A percentile compares a stretch with the other conserved stretches of the same genome.
phyloP scores from a whole-genome alignment of 768 basidiomycete genomes.

The Mycena capillaripes region DNA sequence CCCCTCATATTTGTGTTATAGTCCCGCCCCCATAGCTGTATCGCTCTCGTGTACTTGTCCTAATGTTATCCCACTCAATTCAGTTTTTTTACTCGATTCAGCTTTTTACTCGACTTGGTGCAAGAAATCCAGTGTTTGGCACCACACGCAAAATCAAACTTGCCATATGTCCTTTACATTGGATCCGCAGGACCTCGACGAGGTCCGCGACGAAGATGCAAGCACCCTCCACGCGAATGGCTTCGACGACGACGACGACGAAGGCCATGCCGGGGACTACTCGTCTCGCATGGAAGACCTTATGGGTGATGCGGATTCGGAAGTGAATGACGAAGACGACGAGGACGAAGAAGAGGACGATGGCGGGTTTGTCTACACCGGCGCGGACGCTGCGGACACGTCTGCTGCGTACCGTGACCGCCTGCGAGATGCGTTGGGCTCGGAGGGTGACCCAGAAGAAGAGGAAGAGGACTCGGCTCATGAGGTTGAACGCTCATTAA shows the following conservation, averaged over 20 bases:
- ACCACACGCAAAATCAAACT: not conserved
- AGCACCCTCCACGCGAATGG: constrained; percentile 49
- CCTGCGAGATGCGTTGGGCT: constrained; percentile 79
- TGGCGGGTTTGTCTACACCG: constrained; percentile 80
- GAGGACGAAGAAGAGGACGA: constrained; percentile 61
- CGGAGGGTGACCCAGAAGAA: constrained; percentile 68
- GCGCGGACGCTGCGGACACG: constrained; percentile 68
- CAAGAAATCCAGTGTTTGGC: constrained; percentile 7
- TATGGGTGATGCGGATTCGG: constrained; percentile 54
- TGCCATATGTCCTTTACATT: constrained; percentile 22
- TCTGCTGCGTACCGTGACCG: constrained; percentile 74
- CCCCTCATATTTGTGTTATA: constrained; percentile 6
- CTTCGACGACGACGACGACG: constrained; percentile 52
- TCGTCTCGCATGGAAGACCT: constrained; percentile 79
- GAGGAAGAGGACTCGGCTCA: constrained; percentile 52
- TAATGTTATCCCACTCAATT: constrained; percentile 6
- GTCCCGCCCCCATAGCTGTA: constrained; percentile 11
- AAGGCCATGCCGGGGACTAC: constrained; percentile 65
- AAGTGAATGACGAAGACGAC: constrained; percentile 42
- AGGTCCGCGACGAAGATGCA: constrained; percentile 25
- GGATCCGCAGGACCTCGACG: constrained; percentile 25
- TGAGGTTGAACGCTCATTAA: constrained; percentile 62
- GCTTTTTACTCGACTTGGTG: no score
- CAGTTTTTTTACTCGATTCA: no score
- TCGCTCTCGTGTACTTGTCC: constrained; percentile 21